phyloP scores from a whole-genome alignment of 163 green algal species.

The Chloromonas sp. region DNA sequence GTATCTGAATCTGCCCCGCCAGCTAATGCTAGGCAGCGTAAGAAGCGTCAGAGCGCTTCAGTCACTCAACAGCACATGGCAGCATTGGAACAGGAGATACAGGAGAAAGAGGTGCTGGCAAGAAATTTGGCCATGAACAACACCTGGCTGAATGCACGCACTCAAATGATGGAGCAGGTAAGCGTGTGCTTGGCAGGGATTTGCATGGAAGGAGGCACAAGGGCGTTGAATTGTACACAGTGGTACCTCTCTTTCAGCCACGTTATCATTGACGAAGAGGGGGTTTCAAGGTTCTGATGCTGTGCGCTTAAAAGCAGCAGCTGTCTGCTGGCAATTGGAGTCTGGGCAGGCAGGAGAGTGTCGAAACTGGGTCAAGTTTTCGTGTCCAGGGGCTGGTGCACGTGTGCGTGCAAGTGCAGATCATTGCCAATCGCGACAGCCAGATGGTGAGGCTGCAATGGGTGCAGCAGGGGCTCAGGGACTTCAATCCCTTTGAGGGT shows the following conservation, averaged over 20 bases:
- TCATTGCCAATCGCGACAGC: background rate
- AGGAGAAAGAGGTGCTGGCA: background rate
- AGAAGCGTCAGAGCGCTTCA: too few relatives aligned
- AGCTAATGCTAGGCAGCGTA: too few relatives aligned
- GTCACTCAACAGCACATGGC: too few relatives aligned
- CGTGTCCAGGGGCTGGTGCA: too few relatives aligned
- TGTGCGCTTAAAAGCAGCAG: background rate
- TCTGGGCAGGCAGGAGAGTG: background rate
- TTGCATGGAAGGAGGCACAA: too few relatives aligned
- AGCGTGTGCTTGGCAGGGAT: background rate
- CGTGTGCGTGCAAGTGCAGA: too few relatives aligned
- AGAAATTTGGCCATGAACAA: background rate
- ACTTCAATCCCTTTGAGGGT: background rate
- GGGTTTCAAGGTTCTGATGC: background rate
- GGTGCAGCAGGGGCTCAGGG: background rate
- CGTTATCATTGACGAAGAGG: background rate
- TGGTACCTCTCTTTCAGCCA: too few relatives aligned
- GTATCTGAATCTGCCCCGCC: too few relatives aligned
- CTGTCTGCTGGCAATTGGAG: background rate
- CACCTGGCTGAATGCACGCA: background rate
- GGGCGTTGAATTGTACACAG: too few relatives aligned
- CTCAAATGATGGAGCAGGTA: background rate
- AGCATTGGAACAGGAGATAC: too few relatives aligned
- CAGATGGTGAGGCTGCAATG: background rate
- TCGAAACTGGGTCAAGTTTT: too few relatives aligned